Conservation (phyloP, 352 stramenopile genomes). For the Phytophthora sp. region DNA sequence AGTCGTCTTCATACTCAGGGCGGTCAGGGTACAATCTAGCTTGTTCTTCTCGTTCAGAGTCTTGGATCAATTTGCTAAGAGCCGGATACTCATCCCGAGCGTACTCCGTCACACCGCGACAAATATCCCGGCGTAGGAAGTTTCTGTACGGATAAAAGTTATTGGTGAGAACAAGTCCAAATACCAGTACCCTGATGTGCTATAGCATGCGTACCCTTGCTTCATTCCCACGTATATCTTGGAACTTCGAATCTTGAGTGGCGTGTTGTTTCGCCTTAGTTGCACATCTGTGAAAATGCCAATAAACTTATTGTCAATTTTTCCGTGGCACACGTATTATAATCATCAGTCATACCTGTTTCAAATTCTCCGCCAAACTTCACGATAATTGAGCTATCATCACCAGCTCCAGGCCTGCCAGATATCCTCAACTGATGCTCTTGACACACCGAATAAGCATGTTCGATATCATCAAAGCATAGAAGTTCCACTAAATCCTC, state of each 20-base stretch:
- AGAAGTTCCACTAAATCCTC: slow-evolving; percentile 65
- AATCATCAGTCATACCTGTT: slow-evolving; percentile 48
- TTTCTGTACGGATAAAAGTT: slow-evolving; percentile 38
- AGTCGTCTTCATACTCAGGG: slow-evolving; percentile 65
- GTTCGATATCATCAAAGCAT: slow-evolving; percentile 85
- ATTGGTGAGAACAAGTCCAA: not conserved
- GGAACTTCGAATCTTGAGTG: slow-evolving; percentile 58
- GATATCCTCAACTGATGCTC: slow-evolving; percentile 72
- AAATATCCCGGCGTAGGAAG: slow-evolving; percentile 73
- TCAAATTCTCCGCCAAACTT: slow-evolving; percentile 84
- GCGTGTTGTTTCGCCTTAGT: slow-evolving; percentile 70
- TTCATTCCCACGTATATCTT: slow-evolving; percentile 82
- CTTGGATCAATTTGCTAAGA: slow-evolving; percentile 75
- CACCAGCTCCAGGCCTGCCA: slow-evolving; percentile 43
- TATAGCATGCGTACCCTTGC: slow-evolving; percentile 60
- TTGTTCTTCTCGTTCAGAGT: slow-evolving; percentile 62
- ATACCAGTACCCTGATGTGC: not conserved
- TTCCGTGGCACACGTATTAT: no score
- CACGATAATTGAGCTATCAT: slow-evolving; percentile 57
- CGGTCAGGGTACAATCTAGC: slow-evolving; percentile 66
- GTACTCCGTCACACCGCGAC: slow-evolving; percentile 86
- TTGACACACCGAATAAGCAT: slow-evolving; percentile 65
- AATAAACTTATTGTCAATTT: no score
- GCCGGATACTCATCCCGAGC: slow-evolving; percentile 67
- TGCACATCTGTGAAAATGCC: slow-evolving; percentile 56